Evolutionary conservation across 2,329 filamentous ascomycete species (phyloP), one percentile per base, ranked within the genome.

Genomic region (Venturia effusa): DNA sequence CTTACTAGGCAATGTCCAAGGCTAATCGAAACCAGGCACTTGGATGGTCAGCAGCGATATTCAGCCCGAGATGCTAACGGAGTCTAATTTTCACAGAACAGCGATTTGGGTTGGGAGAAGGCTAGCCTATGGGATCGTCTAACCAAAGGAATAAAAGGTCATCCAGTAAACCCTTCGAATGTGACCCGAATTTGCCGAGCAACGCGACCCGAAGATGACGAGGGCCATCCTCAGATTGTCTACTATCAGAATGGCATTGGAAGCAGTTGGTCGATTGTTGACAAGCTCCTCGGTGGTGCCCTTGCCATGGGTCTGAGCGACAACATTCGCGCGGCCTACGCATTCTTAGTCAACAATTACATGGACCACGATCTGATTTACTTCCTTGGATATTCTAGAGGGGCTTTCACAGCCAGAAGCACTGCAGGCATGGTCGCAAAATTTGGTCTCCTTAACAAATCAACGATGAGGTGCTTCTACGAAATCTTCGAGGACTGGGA

Each of bases 261-360:
- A 10, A 75, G 72, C 0, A 68, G 64, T n/a, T 66, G 61, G 34
- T 63, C 59, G 19, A 27, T 63, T 19, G 4, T 61, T 19, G 68
- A 70, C 37, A 63, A 66, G 27, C 51, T 59, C 67, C 32, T 59
- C 63, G 66, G 64, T 15, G 70, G 70, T n/a, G 67, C 61, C n/a
- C 67, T 66, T 17, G 70, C 69, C 6, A 64, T 61, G 8, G 75
- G 75, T 2, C 66, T 77, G 6, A 68, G 68, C 13, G 74, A 74
- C 65, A 74, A 87, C 64, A 80, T 88, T 62, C 80, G 83, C 15
- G 84, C 86, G 70, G 82, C 83, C 1, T 88, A 88, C 69, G 78
- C 80, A 4, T 87, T 86, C 69, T 74, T 87, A 1, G 85, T 83
- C 63, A 80, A 81, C 68, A 87, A 87, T 72, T 86, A 86, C 68